Percentiles rank a stretch among this genome's conserved stretches.
Evolutionary conservation across 306 rosid species (phyloP).

Genomic region (Quercus agrifolia): DNA sequence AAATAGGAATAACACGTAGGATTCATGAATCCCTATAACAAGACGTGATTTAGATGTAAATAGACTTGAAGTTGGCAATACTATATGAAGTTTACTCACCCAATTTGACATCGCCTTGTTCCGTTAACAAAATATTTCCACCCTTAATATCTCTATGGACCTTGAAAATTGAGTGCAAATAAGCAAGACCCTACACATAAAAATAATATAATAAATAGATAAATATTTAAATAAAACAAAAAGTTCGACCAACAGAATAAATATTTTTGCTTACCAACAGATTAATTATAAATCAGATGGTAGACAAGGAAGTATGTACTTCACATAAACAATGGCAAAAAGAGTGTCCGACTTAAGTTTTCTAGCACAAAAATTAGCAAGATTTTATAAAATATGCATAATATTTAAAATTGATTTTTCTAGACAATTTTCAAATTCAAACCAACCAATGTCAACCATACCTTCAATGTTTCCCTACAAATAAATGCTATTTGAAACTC

Average conservation of each 20-base stretch:
- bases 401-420: not conserved
- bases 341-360: not conserved
- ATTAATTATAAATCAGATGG: constrained; percentile 1
- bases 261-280: not conserved
- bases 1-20: not conserved
- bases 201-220: not conserved
- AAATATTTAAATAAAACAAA: too few species aligned
- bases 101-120: constrained; percentile 97
- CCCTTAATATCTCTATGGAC: constrained; percentile 99
- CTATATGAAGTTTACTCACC: constrained; percentile 54
- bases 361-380: not conserved
- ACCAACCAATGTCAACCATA: constrained; percentile 18
- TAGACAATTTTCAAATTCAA: not conserved
- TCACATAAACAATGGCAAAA: not conserved
- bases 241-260: not conserved
- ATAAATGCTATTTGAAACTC: constrained; percentile 93
- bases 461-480: constrained; percentile 95
- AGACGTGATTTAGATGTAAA: not conserved
- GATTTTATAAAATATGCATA: too few species aligned
- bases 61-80: not conserved
- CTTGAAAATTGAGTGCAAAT: constrained; percentile 94
- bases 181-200: constrained; percentile 76
- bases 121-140: constrained; percentile 94
- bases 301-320: not conserved
- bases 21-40: not conserved